A percentile compares a stretch with the other conserved stretches of the same genome.
These are phyloP conservation scores for Entomortierella beljakovae DNA, from an alignment of 192 early-diverging fungal genomes.

Conservation along the genomic window DNA sequence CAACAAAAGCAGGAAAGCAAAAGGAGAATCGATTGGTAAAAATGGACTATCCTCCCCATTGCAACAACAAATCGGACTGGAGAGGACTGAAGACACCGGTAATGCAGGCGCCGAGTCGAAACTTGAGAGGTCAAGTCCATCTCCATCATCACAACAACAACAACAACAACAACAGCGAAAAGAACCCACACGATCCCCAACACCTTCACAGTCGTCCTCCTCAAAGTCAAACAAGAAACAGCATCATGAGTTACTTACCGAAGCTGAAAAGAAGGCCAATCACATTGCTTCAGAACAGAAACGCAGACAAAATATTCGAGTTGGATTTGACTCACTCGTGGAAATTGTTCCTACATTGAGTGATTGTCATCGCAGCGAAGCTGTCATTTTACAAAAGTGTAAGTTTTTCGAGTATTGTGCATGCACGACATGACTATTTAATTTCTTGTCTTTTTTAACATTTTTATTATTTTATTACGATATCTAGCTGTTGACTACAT, in stretches of 20 bases:
- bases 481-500: conserved; percentile 80
- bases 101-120: not conserved
- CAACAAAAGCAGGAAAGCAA: not conserved
- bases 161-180: not conserved
- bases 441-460: not conserved
- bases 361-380: conserved; percentile 86
- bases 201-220: conserved; percentile 8
- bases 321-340: conserved; percentile 91
- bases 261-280: conserved; percentile 92
- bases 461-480: too few species aligned
- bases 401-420: conserved; percentile 11
- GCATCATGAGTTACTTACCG: conserved; percentile 81
- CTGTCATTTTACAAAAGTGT: conserved; percentile 86
- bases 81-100: not conserved
- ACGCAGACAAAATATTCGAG: conserved; percentile 89
- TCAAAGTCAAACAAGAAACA: conserved; percentile 42
- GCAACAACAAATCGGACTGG: not conserved
- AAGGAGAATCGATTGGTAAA: not conserved
- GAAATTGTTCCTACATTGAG: conserved; percentile 88
- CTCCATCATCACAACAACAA: conserved; percentile 7
- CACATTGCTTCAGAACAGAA: conserved; percentile 97
- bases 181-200: conserved; percentile 6
- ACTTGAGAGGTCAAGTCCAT: not conserved
- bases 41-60: not conserved
- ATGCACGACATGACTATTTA: not conserved